Evolutionary conservation across 1,284 basidiomycete genomes (phyloP).

Genomic region (Sporisorium scitamineum): DNA sequence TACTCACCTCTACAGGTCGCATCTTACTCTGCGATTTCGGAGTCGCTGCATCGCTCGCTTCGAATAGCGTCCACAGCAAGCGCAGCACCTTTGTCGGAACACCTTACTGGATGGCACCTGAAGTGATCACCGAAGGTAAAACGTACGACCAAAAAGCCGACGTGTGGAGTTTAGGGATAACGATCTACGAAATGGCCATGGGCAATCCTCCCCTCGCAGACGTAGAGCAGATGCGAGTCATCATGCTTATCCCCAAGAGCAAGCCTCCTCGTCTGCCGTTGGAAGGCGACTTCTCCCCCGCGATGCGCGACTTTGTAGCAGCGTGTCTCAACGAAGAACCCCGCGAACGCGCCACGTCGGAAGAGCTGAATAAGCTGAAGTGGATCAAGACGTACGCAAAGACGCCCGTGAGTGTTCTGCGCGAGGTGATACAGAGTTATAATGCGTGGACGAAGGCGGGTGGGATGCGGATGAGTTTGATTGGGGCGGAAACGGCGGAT

Average conservation of each 20-base stretch:
- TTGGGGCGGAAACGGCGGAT: constrained; percentile 57
- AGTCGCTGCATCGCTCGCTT: constrained; percentile 83
- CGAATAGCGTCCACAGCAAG: constrained; percentile 73
- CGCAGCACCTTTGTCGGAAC: constrained; percentile 57
- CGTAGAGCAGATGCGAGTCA: constrained; percentile 82
- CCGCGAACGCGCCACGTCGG: constrained; percentile 82
- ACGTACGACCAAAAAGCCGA: constrained; percentile 60
- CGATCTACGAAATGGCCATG: constrained; percentile 58
- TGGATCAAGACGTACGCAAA: constrained; percentile 88
- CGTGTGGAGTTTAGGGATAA: constrained; percentile 59
- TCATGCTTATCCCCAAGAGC: constrained; percentile 88
- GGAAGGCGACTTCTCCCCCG: constrained; percentile 79
- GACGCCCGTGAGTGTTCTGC: constrained; percentile 75
- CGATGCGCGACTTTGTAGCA: constrained; percentile 89
- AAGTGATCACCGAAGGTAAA: constrained; percentile 70
- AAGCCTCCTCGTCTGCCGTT: constrained; percentile 85
- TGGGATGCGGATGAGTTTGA: constrained; percentile 81
- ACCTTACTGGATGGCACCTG: constrained; percentile 65
- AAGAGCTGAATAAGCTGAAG: constrained; percentile 88
- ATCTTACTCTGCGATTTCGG: constrained; percentile 50
- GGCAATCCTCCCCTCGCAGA: constrained; percentile 59
- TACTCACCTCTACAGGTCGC: constrained; percentile 51
- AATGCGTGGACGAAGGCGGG: constrained; percentile 82
- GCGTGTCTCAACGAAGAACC: constrained; percentile 87
- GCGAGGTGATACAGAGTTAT: constrained; percentile 84